phyloP scores from a whole-genome alignment of 805 yeast genomes.

The Blastobotrys peoriensis region DNA sequence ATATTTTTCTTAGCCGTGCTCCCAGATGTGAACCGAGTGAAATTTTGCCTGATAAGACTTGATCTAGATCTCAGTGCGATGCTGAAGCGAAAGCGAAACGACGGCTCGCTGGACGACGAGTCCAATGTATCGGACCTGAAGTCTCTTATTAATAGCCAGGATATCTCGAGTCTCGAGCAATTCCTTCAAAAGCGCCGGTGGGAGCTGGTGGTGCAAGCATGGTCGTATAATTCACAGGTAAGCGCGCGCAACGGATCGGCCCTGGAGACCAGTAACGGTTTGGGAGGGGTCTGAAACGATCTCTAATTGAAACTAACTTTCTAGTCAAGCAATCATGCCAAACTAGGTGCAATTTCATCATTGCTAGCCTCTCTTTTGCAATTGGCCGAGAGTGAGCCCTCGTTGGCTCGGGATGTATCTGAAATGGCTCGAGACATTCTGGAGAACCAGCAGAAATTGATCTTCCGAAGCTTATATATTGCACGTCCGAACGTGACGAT shows the following conservation, averaged over 20 bases:
- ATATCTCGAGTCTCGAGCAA: background rate
- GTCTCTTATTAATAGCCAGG: background rate
- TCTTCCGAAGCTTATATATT: constrained; percentile 62
- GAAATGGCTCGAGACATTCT: constrained; percentile 49
- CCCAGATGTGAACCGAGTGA: too few relatives aligned
- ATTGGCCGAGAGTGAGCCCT: constrained; percentile 35
- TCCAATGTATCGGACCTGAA: background rate
- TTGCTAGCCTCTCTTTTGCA: constrained; percentile 31
- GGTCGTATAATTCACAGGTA: constrained; percentile 42
- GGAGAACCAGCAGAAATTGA: constrained; percentile 49
- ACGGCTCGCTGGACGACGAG: background rate
- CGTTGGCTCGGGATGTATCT: constrained; percentile 26
- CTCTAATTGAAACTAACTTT: constrained; percentile 4
- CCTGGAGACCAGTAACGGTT: too few relatives aligned
- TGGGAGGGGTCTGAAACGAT: constrained; percentile 8
- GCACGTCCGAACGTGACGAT: constrained; percentile 53
- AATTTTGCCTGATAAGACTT: background rate
- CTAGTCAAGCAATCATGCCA: constrained; percentile 10
- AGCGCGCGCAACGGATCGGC: too few relatives aligned
- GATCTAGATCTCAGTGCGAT: background rate
- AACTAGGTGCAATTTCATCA: constrained; percentile 27
- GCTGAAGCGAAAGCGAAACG: background rate
- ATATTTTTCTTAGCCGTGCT: too few relatives aligned
- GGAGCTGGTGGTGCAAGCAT: constrained; percentile 31
- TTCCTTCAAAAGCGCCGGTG: background rate